Conservation (phyloP, 2,329 filamentous ascomycete species). For the Hirsutella thompsonii region DNA sequence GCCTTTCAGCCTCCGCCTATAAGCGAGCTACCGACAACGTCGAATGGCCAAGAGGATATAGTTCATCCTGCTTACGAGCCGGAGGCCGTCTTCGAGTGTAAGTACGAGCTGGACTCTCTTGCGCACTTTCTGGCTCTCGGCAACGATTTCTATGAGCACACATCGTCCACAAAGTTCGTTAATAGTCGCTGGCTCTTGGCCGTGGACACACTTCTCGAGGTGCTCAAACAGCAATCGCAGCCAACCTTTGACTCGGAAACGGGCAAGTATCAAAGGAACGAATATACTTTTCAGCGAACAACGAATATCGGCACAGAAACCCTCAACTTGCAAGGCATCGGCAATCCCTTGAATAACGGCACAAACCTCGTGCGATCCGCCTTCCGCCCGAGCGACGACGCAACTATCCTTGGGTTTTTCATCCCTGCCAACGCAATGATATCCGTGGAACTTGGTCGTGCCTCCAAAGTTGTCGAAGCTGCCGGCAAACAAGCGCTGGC, state of each 20-base stretch:
- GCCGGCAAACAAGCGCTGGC: conserved; percentile 42
- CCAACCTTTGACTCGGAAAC: conserved; percentile 65
- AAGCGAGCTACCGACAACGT: conserved; percentile 56
- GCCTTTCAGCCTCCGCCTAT: conserved; percentile 91
- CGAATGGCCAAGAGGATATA: conserved; percentile 69
- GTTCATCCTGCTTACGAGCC: conserved; percentile 85
- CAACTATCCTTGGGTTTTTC: conserved; percentile 86
- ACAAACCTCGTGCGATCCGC: conserved; percentile 83
- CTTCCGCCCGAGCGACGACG: conserved; percentile 90
- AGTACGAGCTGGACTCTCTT: conserved; percentile 94
- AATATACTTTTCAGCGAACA: conserved; percentile 75
- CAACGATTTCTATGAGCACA: conserved; percentile 78
- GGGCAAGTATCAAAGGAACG: conserved; percentile 53
- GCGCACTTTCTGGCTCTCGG: conserved; percentile 78
- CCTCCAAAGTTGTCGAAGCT: conserved; percentile 53
- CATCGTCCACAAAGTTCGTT: conserved; percentile 65
- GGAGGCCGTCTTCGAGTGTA: conserved; percentile 86
- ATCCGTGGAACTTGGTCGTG: conserved; percentile 70
- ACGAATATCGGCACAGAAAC: conserved; percentile 86
- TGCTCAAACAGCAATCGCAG: conserved; percentile 66
- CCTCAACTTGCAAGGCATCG: conserved; percentile 64
- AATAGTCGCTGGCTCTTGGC: conserved; percentile 68
- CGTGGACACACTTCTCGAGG: conserved; percentile 57
- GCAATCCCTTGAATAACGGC: conserved; percentile 78
- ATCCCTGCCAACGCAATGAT: conserved; percentile 97